These are phyloP conservation scores for Gymnopus androsaceus DNA, from an alignment of 1,284 basidiomycete species.

Conservation along the genomic window DNA sequence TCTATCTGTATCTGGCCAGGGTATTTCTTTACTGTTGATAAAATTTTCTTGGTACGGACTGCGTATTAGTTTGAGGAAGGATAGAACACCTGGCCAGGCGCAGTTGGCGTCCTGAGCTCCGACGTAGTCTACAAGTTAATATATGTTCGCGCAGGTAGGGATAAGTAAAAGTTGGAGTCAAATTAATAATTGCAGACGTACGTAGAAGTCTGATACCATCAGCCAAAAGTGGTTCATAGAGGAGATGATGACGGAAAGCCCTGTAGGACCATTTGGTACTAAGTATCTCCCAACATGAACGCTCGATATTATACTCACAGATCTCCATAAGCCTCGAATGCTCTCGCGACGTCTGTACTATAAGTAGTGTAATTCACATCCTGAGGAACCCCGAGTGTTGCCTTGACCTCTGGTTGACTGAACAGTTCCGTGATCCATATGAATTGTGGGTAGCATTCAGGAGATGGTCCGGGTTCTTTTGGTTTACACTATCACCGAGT, in stretches of 20 bases:
- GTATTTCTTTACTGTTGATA: constrained; percentile 26
- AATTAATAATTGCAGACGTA: constrained; percentile 21
- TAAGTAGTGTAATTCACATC: constrained; percentile 16
- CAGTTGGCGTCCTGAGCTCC: constrained; percentile 34
- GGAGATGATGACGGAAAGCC: constrained; percentile 26
- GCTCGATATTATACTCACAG: constrained; percentile 25
- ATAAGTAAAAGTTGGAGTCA: no score
- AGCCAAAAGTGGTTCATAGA: constrained; percentile 30
- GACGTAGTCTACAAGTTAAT: constrained; percentile 25
- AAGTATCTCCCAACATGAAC: background rate
- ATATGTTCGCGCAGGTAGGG: no score
- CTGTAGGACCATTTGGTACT: constrained; percentile 14
- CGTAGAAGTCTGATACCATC: constrained; percentile 32
- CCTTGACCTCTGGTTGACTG: constrained; percentile 21
- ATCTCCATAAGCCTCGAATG: constrained; percentile 29
- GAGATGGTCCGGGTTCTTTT: no score
- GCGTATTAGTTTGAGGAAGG: constrained; percentile 25
- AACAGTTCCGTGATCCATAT: constrained; percentile 26
- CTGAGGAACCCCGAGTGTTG: constrained; percentile 27
- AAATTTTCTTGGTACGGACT: constrained; percentile 29
- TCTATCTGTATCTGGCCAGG: constrained; percentile 31
- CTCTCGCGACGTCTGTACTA: constrained; percentile 1
- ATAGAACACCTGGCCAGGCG: constrained; percentile 30
- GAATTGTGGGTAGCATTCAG: background rate
- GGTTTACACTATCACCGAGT: background rate